A percentile compares a stretch with the other conserved stretches of the same genome.
These are phyloP conservation scores for Cornus florida DNA, from an alignment of 148 eudicot species.

Conservation along the genomic window DNA sequence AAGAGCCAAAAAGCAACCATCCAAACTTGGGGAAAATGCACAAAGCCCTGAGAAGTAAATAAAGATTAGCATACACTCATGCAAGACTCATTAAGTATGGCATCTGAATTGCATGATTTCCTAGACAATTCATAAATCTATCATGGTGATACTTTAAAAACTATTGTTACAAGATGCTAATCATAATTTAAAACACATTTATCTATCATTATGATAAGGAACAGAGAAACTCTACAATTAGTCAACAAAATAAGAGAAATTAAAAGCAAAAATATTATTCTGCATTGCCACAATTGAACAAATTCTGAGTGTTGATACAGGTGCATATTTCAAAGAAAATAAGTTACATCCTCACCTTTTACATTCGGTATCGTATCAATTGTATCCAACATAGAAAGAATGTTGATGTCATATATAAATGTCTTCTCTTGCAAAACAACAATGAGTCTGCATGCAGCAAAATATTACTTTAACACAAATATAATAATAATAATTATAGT, in stretches of 20 bases:
- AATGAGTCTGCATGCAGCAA: conserved; percentile 59
- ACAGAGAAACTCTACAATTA: neutral
- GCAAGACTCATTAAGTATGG: neutral
- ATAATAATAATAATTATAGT: neutral
- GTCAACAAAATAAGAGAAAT: neutral
- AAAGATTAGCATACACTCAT: neutral
- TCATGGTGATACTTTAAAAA: neutral
- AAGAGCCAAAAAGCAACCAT: conserved; percentile 88
- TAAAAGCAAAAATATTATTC: neutral
- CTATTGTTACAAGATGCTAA: neutral
- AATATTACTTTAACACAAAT: conserved; percentile 4
- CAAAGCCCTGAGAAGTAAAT: conserved; percentile 59
- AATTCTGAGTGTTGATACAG: neutral
- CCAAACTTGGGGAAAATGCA: conserved; percentile 78
- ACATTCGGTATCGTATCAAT: conserved; percentile 82
- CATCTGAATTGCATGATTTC: neutral
- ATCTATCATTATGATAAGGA: neutral
- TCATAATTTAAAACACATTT: too few relatives aligned
- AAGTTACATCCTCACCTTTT: conserved; percentile 53
- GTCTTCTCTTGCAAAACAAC: conserved; percentile 79
- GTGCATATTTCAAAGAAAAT: neutral
- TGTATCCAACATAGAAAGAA: conserved; percentile 61
- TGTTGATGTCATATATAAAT: conserved; percentile 75
- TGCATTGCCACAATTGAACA: neutral
- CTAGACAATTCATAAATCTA: neutral